A percentile compares a stretch with the other conserved stretches of the same genome.
Evolutionary conservation across 495 filamentous ascomycete species (phyloP).

Genomic region (Penicillium antarcticum): DNA sequence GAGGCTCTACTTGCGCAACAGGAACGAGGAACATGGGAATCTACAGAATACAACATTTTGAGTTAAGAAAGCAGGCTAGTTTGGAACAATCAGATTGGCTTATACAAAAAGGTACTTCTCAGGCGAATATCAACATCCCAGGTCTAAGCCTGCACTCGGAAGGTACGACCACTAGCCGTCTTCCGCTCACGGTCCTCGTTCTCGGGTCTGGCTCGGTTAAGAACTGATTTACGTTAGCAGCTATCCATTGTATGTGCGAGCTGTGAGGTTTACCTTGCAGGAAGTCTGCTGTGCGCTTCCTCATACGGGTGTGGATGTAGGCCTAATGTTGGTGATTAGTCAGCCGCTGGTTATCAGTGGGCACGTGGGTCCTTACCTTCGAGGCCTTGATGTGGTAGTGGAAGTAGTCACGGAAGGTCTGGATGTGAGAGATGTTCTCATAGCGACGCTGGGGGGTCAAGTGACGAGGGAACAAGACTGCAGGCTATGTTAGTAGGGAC

Average conservation of each 20-base stretch:
- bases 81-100: constrained; percentile 13
- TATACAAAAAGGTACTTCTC: constrained; percentile 20
- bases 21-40: too few species aligned
- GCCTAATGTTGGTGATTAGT: constrained; percentile 49
- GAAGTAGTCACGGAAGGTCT: constrained; percentile 99
- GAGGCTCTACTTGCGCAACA: too few species aligned
- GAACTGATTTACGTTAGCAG: constrained; percentile 53
- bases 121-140: constrained; percentile 18
- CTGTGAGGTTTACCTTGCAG: constrained; percentile 68
- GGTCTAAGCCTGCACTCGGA: constrained; percentile 65
- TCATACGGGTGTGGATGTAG: constrained; percentile 98
- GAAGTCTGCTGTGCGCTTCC: constrained; percentile 94
- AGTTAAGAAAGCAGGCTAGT: too few species aligned
- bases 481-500: constrained; percentile 8
- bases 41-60: too few species aligned
- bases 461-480: constrained; percentile 95
- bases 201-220: constrained; percentile 88
- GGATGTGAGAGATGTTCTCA: constrained; percentile 96
- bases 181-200: constrained; percentile 97
- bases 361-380: constrained; percentile 53
- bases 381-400: constrained; percentile 99
- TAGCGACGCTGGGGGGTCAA: constrained; percentile 83
- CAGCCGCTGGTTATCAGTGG: background rate
- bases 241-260: background rate
- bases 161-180: constrained; percentile 94